Evolutionary conservation across 768 basidiomycete species (phyloP), one percentile per base, ranked within the genome.

Genomic region (Suillus occidentalis): DNA sequence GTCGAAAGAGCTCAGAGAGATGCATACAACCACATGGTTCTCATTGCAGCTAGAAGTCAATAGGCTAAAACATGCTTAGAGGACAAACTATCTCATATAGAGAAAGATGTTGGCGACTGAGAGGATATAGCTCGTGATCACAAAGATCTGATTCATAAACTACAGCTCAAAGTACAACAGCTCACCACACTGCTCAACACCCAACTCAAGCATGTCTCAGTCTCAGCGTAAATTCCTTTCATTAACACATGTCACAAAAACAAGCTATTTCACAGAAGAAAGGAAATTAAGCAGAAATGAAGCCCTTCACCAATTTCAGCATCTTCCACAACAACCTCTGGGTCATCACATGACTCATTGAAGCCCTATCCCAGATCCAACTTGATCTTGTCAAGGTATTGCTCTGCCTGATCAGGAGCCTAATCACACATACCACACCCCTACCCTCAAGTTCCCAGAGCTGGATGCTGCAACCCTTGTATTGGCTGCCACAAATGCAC

Each of bases 321-420:
- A 89, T 95, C 62, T 97, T 99, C 83, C 93, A 97, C 70, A 95
- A 97, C 76, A 95, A 95, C 70, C 86, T 28, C 28, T 3, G 28
- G 28, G 28, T 99, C 28, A 90, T 97, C 72, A 86, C 88, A 2
- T 86, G 96, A 14, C 82, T 99, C 36, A 94, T 31, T 28, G 28
- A 95, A 72, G 82, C 88, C 0, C 85, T 99, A 64, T 90, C 87
- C 62, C 88, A 93, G 68, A 91, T 98, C 43, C 89, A 94, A 74
- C 75, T 85, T 36, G 89, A 94, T 69, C 97, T 97, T 72, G 95
- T 62, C 81, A 91, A 37, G 94, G 94, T 16, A 83, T 95, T 63
- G 86, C 86, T 4, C 80, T 99, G 31, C 95, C 97, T 0, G 97
- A 99, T 73, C 89, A 96, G 52, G 97, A 99, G 65, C 91, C 94